Percentiles rank a stretch among this genome's conserved stretches.
Conservation (phyloP, 78 protist species). For the Pelomyxa schiedti region DNA sequence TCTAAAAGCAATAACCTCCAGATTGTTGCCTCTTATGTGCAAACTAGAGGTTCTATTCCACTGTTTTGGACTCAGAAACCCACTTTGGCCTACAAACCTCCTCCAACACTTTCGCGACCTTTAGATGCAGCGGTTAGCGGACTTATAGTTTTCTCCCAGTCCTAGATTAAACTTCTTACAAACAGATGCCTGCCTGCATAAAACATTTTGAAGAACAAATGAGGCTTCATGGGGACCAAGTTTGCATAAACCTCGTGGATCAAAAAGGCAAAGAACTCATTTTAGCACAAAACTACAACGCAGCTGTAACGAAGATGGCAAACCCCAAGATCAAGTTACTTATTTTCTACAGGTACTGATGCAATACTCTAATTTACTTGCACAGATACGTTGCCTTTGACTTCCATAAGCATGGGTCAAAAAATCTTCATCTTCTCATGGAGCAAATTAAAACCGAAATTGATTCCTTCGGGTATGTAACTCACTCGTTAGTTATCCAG, state of each 20-base stretch:
- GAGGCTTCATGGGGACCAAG: constrained; percentile 18
- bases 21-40: neutral
- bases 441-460: too few relatives aligned
- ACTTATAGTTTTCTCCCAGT: constrained; percentile 25
- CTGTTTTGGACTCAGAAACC: constrained; percentile 67
- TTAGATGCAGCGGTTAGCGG: constrained; percentile 15
- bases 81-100: constrained; percentile 28
- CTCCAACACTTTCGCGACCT: constrained; percentile 8
- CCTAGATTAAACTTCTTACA: constrained; percentile 10
- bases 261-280: constrained; percentile 19
- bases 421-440: too few relatives aligned
- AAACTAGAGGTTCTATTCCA: constrained; percentile 65
- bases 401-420: constrained; percentile 28
- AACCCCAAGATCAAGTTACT: constrained; percentile 1
- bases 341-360: too few relatives aligned
- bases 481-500: too few relatives aligned
- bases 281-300: constrained; percentile 17
- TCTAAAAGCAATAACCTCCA: neutral
- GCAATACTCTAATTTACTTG: too few relatives aligned
- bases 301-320: constrained; percentile 6
- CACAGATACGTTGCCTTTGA: constrained; percentile 42
- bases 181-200: constrained; percentile 50
- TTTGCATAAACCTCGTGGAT: constrained; percentile 39
- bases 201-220: constrained; percentile 45
- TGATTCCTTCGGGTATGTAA: too few relatives aligned